Base-by-base conservation (phyloP, 345 rosid genomes). In the Citrus sinensis region DNA sequence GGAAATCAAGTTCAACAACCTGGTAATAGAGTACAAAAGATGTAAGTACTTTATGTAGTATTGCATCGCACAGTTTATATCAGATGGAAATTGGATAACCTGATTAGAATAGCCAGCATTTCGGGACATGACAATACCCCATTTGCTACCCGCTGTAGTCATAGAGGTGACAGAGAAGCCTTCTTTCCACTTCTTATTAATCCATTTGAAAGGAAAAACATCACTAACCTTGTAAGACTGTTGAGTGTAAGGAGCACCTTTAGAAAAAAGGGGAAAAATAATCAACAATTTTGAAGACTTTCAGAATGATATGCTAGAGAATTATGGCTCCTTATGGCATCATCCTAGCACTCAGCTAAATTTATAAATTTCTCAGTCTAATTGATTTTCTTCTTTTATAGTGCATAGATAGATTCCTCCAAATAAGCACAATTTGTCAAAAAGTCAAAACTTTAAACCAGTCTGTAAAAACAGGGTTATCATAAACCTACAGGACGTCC, bases 1-100 rank as follows among this genome's bases (percentile, higher is more conserved):
- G 87, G 78, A 89, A 87, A 84, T 89, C 92, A 55, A 89, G 85
- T 70, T 89, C 92, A 20, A 86, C 88, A 30, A 87, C 90, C 92
- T 89, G 85, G 54, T n/a, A 75, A 51, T 1, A 81, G 39, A 78
- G 49, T 46, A 30, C 24, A 60, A 14, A 49, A 76, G 58, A 71
- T 72, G 11, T 56, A 25, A 60, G 24, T n/a, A 22, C 30, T 24
- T 70, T 27, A 27, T 54, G 14, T 29, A 71, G 34, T 11, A 62
- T 22, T 56, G 62, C 29, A 49, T 65, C 59, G 74, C 58, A 69
- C 62, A 24, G 39, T 9, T n/a, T 62, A 29, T 32, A 68, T 51
- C 1, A 4, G 27, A 37, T n/a, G 49, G 39, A 10, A 63, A 62
- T 63, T 65, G 70, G 56, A 17, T 40, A 25, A 86, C 90, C 90